Evolutionary conservation across 2,329 filamentous ascomycete species (phyloP), one percentile per base, ranked within the genome.

Genomic region (Colletotrichum horii): DNA sequence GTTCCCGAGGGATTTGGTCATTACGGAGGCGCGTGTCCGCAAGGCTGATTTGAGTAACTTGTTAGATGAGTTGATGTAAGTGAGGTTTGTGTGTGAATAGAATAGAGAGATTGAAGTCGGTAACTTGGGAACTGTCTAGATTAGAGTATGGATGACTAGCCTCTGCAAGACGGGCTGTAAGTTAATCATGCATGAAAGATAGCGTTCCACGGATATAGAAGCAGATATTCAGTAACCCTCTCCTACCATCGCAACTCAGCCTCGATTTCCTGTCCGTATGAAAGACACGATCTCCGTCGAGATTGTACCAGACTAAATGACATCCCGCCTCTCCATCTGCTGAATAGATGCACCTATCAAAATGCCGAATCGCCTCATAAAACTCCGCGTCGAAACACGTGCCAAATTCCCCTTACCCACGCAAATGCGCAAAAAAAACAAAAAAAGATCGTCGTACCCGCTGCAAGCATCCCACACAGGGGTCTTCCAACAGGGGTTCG

Each of bases 1-100:
- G 87, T 86, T 88, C 56, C 86, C 87, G 0, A 26, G 36, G 6
- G 84, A 87, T 56, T 66, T 87, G 28, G 32, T 83, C 15, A 75
- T 85, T 28, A 82, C 83, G 15, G 69, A 77, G 69, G 79, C 74
- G 52, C 82, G 87, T 64, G 70, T 88, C 71, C 80, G 78, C 74
- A 83, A 81, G 75, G 83, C 85, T 3, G 80, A 84, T 48, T 64
- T 88, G 24, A 79, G 79, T 8, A 84, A 86, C 38, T 52, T 88
- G 64, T 80, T 80, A 6, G 79, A 80, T 43, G 73, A 74, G 78
- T 77, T 75, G 4, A 32, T 68, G 56, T 66, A 24, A 19, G 2
- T 26, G 1, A 19, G 12, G 1, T 19, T 15, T 61, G 8, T 38
- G 16, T 4, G 0, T 38, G 15, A 38, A 19, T 43, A 38, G 15